phyloP scores from a whole-genome alignment of 2,329 filamentous ascomycete species.

The Grosmannia serpens region DNA sequence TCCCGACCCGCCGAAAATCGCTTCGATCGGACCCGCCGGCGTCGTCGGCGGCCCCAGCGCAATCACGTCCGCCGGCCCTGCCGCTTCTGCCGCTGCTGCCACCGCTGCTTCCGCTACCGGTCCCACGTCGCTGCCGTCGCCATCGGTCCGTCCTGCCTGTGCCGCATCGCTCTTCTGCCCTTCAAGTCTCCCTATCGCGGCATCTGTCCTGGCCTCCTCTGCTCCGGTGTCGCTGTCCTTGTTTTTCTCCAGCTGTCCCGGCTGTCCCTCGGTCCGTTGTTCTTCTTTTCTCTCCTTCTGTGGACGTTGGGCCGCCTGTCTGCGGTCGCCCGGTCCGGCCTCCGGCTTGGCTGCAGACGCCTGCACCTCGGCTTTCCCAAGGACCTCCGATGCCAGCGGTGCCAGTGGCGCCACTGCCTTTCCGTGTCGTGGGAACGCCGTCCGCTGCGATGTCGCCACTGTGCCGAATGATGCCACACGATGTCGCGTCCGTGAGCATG shows the following conservation, averaged over 20 bases:
- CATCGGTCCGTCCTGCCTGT: background rate
- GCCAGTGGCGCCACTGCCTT: constrained; percentile 45
- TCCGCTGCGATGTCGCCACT: constrained; percentile 24
- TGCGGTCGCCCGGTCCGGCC: background rate
- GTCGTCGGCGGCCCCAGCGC: constrained; percentile 12
- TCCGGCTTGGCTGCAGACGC: background rate
- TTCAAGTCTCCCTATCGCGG: background rate
- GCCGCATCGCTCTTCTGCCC: background rate
- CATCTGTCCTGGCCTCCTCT: background rate
- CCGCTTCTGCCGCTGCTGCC: background rate
- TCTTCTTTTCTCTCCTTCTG: too few relatives aligned
- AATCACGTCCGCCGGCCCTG: constrained; percentile 7
- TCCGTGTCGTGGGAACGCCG: constrained; percentile 43
- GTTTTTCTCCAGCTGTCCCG: background rate
- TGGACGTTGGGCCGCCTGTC: background rate
- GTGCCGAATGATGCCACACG: constrained; percentile 23
- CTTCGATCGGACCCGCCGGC: background rate
- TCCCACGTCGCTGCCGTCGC: constrained; percentile 13
- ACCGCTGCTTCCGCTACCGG: background rate
- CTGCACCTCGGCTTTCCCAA: too few relatives aligned
- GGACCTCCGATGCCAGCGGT: background rate
- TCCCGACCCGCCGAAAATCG: background rate
- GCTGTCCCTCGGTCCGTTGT: too few relatives aligned
- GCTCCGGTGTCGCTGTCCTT: background rate
- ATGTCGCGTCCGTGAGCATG: background rate